Evolutionary conservation across 257 asterid species (phyloP).

Genomic region (Ilex aquifolium): DNA sequence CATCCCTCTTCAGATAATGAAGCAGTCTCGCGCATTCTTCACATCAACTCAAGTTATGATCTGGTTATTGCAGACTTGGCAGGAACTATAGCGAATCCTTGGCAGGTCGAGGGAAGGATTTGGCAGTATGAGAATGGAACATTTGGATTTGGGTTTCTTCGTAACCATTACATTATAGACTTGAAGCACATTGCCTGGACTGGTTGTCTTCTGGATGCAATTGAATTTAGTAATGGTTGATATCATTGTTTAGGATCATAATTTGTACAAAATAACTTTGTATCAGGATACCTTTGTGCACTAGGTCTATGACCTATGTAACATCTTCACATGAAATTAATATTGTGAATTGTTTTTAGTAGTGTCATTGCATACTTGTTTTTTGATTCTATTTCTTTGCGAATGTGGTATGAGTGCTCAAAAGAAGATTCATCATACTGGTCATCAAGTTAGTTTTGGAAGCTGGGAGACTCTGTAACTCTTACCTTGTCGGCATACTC

Average conservation of each 20-base stretch:
- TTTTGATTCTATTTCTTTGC: no score
- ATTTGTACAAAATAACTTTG: background rate
- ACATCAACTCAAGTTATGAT: slow-evolving; percentile 67
- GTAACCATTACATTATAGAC: slow-evolving; percentile 53
- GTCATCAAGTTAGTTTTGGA: no score
- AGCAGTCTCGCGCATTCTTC: slow-evolving; percentile 51
- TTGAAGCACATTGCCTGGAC: slow-evolving; percentile 53
- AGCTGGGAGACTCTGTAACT: no score
- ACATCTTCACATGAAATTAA: no score
- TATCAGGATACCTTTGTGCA: background rate
- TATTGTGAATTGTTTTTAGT: no score
- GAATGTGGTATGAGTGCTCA: no score
- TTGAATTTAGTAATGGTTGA: slow-evolving; percentile 27
- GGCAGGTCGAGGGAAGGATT: slow-evolving; percentile 67
- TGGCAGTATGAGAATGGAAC: slow-evolving; percentile 75
- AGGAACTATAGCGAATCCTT: slow-evolving; percentile 38
- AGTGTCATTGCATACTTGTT: no score
- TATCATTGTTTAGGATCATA: slow-evolving; percentile 1
- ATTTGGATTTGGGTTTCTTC: slow-evolving; percentile 77
- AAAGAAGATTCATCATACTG: no score
- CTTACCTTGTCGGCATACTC: no score
- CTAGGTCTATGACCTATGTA: no score
- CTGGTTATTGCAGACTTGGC: slow-evolving; percentile 62
- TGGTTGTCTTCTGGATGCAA: slow-evolving; percentile 46
- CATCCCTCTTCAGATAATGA: slow-evolving; percentile 22